These are phyloP conservation scores for Aspergillus hiratsukae DNA, from an alignment of 2,329 filamentous ascomycete genomes.

Conservation along the genomic window DNA sequence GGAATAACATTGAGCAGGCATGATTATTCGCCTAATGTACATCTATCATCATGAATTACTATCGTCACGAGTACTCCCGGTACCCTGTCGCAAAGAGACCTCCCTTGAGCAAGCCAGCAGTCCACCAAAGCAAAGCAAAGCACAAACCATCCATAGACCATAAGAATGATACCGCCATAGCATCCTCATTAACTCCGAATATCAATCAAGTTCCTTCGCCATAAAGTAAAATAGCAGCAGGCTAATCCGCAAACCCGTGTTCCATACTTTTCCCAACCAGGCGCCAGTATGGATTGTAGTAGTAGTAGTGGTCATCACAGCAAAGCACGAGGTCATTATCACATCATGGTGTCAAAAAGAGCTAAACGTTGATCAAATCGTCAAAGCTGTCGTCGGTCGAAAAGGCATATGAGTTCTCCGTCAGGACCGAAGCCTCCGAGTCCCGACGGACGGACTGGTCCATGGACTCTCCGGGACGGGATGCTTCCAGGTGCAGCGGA, in stretches of 20 bases:
- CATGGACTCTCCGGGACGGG: slow-evolving; percentile 8
- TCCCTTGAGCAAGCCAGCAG: not conserved
- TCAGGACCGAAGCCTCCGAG: slow-evolving; percentile 24
- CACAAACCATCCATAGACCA: not conserved
- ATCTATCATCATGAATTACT: not conserved
- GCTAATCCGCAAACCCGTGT: not conserved
- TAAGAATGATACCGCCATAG: not conserved
- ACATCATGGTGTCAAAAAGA: not conserved
- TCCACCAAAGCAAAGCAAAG: not conserved
- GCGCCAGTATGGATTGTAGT: not conserved
- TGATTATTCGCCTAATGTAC: not conserved
- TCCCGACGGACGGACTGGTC: slow-evolving; percentile 29
- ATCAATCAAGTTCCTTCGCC: not conserved
- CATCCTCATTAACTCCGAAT: not conserved
- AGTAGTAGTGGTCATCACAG: not conserved
- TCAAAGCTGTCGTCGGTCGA: slow-evolving; percentile 30
- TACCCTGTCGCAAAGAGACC: not conserved
- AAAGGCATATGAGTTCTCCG: slow-evolving; percentile 27
- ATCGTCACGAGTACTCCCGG: not conserved
- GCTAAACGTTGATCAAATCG: slow-evolving; percentile 30
- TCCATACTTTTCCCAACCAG: not conserved
- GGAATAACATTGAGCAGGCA: not conserved
- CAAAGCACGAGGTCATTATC: not conserved
- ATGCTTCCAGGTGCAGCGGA: slow-evolving; percentile 23
- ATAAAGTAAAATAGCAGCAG: not conserved